Percentiles rank a stretch among this genome's conserved stretches.
These are phyloP conservation scores for Plantago coronopus DNA, from an alignment of 305 asterid genomes.

Conservation along the genomic window DNA sequence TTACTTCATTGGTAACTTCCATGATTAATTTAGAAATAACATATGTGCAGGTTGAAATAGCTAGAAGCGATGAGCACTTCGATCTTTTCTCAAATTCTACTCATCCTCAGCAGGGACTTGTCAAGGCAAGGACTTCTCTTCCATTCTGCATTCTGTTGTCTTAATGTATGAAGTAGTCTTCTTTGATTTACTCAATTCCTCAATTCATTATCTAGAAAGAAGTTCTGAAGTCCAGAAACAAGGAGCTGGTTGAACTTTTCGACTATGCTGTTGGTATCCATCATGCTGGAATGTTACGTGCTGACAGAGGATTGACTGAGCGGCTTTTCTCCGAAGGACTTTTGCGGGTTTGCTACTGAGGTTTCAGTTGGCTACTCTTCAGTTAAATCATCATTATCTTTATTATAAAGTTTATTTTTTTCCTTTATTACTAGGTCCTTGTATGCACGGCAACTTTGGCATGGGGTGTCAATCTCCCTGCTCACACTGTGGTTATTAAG, in stretches of 20 bases:
- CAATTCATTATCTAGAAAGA: constrained; percentile 54
- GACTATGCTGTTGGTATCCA: constrained; percentile 90
- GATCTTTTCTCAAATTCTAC: constrained; percentile 66
- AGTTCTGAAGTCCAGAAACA: constrained; percentile 91
- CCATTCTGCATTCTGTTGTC: constrained; percentile 8
- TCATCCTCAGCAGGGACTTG: constrained; percentile 82
- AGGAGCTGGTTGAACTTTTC: constrained; percentile 77
- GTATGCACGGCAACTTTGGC: constrained; percentile 99
- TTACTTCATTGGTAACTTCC: not conserved
- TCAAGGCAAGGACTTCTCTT: constrained; percentile 55
- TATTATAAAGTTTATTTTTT: constrained; percentile 23
- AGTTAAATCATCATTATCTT: constrained; percentile 10
- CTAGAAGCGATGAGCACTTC: constrained; percentile 47
- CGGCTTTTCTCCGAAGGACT: constrained; percentile 95
- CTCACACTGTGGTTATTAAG: constrained; percentile 99
- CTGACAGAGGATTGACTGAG: constrained; percentile 92
- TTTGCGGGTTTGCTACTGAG: constrained; percentile 45
- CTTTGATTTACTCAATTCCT: constrained; percentile 24
- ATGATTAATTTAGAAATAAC: constrained; percentile 13
- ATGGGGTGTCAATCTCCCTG: constrained; percentile 99
- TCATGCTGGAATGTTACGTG: constrained; percentile 98
- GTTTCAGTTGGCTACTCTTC: constrained; percentile 7
- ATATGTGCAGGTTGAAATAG: constrained; percentile 69
- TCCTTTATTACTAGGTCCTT: constrained; percentile 57
- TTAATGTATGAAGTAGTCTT: constrained; percentile 21